Evolutionary conservation across 2,329 filamentous ascomycete genomes (phyloP), one percentile per base, ranked within the genome.

Genomic region (Ophiocordyceps sinensis): DNA sequence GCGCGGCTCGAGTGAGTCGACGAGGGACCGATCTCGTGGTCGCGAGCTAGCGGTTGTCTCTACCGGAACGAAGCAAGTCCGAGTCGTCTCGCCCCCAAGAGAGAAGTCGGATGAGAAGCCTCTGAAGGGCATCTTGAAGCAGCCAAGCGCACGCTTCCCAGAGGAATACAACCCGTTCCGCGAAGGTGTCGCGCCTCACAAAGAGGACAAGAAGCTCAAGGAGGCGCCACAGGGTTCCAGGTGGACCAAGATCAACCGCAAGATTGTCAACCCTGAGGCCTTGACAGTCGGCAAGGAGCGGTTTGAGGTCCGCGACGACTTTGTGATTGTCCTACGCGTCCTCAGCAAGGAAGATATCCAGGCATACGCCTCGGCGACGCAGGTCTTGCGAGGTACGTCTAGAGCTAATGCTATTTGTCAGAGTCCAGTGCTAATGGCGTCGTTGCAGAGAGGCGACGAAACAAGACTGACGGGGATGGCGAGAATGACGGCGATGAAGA

Each of bases 151-250:
- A 23, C 82, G 82, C 52, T 96, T 95, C 53, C 89, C 89, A 0
- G 88, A 95, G 54, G 82, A 94, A 46, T 75, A 77, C 1, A 81
- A 87, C 49, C 82, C 85, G 0, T 71, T 93, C 30, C 76, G 88
- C 17, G 89, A 95, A 58, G 89, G 88, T 14, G 89, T 94, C 7
- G 87, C 88, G 2, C 88, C 88, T n/a, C 75, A 94, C 55, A 94
- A 94, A 62, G 86, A 94, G 55, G 79, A 85, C 38, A 79, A 82
- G 59, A 79, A 78, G 55, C 43, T 69, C 37, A 77, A 74, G 52
- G 81, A 85, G 32, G 84, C 86, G 28, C 83, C 83, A 0, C 63
- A 79, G 0, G 84, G 82, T 43, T 88, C 88, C 29, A 76, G 86
- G 41, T 95, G 88, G 88, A 95, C 88, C 37, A 94, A 91, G 65